Percentiles rank a stretch among this genome's conserved stretches.
These are phyloP conservation scores for Daedaleopsis sinensis DNA, from an alignment of 768 basidiomycete species.

Conservation along the genomic window DNA sequence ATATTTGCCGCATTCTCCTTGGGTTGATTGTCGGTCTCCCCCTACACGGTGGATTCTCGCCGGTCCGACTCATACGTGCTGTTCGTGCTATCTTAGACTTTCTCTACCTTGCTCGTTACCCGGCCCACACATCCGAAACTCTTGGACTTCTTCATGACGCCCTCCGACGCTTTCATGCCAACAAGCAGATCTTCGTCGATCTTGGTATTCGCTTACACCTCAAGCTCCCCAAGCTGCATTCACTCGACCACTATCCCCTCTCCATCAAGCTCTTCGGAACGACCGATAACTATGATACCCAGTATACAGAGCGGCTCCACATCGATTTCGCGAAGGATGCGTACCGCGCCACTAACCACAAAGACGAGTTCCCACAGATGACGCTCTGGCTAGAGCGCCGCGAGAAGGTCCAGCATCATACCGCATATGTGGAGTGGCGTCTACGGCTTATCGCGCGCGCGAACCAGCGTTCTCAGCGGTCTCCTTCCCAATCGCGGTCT, in stretches of 20 bases:
- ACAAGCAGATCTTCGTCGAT: conserved; percentile 28
- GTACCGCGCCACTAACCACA: conserved; percentile 23
- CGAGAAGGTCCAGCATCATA: conserved; percentile 18
- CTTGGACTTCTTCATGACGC: conserved; percentile 15
- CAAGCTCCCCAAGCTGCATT: conserved; percentile 29
- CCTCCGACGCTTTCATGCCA: conserved; percentile 19
- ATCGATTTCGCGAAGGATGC: conserved; percentile 44
- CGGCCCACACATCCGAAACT: conserved; percentile 18
- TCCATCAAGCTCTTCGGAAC: conserved; percentile 22
- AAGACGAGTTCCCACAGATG: conserved; percentile 22
- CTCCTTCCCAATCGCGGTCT: too few species aligned
- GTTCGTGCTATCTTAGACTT: conserved; percentile 28
- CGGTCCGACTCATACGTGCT: conserved; percentile 19
- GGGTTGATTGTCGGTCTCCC: conserved; percentile 22
- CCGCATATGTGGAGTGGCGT: conserved; percentile 16
- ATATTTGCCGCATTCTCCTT: conserved; percentile 24
- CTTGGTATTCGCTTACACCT: conserved; percentile 25
- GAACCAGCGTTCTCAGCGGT: background rate
- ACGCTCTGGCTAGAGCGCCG: conserved; percentile 15
- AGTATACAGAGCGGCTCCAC: conserved; percentile 38
- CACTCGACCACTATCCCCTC: conserved; percentile 19
- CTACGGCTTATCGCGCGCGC: too few species aligned
- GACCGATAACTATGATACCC: conserved; percentile 27
- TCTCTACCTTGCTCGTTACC: conserved; percentile 28
- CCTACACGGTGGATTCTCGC: conserved; percentile 2